These are phyloP conservation scores for Geranomyces variabilis DNA, from an alignment of 192 early-diverging fungal species.

Conservation along the genomic window DNA sequence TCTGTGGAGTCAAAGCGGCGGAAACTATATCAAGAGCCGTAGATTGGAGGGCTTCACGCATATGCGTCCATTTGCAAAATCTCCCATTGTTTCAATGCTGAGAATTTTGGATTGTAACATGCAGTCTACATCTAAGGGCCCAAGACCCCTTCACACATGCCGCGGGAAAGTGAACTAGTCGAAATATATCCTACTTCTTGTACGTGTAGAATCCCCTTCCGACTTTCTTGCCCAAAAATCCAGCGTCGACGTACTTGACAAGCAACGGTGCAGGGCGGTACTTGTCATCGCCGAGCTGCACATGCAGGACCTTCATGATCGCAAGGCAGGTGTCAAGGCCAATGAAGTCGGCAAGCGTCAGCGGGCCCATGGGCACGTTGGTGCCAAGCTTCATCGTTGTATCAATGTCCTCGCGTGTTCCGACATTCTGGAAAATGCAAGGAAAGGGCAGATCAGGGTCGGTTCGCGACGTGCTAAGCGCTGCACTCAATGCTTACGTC, in stretches of 20 bases:
- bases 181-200: conserved; percentile 21
- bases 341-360: conserved; percentile 96
- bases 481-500: conserved; percentile 52
- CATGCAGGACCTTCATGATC: conserved; percentile 93
- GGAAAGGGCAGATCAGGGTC: not conserved
- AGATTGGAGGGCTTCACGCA: too few relatives aligned
- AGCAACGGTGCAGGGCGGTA: conserved; percentile 92
- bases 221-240: conserved; percentile 84
- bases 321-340: conserved; percentile 97
- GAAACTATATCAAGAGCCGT: too few relatives aligned
- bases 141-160: too few relatives aligned
- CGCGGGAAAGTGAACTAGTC: not conserved
- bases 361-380: conserved; percentile 97
- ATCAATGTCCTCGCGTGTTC: conserved; percentile 92
- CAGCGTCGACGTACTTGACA: conserved; percentile 94
- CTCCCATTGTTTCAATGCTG: too few relatives aligned
- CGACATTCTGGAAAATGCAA: too few relatives aligned
- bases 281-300: conserved; percentile 90
- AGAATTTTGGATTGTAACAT: too few relatives aligned
- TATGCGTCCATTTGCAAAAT: too few relatives aligned
- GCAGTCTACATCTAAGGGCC: too few relatives aligned
- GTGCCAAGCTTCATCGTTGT: conserved; percentile 98
- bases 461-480: conserved; percentile 1
- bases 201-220: conserved; percentile 92
- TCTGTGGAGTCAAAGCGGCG: too few relatives aligned